phyloP scores from a whole-genome alignment of 148 eudicot genomes.

The Heliosperma pusillum region DNA sequence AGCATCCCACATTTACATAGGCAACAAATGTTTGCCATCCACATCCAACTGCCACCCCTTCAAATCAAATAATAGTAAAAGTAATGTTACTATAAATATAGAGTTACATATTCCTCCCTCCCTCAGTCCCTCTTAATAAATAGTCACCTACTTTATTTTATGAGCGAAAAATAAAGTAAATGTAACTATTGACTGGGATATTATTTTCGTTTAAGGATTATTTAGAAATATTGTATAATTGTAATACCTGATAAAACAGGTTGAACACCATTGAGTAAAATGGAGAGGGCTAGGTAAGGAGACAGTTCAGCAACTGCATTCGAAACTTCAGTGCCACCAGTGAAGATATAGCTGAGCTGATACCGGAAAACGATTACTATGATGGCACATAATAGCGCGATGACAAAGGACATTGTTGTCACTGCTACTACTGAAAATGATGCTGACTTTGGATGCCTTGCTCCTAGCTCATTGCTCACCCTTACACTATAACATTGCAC shows the following conservation, averaged over 20 bases:
- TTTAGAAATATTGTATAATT: too few species aligned
- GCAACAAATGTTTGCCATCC: conserved; percentile 71
- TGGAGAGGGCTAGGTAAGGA: conserved; percentile 43
- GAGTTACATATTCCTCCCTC: too few species aligned
- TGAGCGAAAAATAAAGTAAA: too few species aligned
- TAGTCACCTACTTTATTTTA: too few species aligned
- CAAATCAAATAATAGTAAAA: too few species aligned
- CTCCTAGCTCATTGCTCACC: conserved; percentile 64
- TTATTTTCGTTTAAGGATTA: neutral
- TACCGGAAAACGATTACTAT: conserved; percentile 41
- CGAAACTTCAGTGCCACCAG: conserved; percentile 42
- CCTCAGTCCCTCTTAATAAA: too few species aligned
- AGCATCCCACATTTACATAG: conserved; percentile 50
- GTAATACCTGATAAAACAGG: conserved; percentile 51
- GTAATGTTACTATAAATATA: too few species aligned
- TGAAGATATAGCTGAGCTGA: conserved; percentile 48
- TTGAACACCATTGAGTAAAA: conserved; percentile 54
- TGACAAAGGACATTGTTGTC: conserved; percentile 29
- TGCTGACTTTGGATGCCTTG: conserved; percentile 55
- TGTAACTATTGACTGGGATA: too few species aligned
- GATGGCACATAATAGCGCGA: conserved; percentile 30
- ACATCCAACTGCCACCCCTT: conserved; percentile 55
- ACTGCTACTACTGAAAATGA: conserved; percentile 50
- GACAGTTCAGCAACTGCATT: conserved; percentile 50
- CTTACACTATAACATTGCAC: conserved; percentile 38